Conservation (phyloP, 108 stramenopile genomes). For the Fragilaria radians region DNA sequence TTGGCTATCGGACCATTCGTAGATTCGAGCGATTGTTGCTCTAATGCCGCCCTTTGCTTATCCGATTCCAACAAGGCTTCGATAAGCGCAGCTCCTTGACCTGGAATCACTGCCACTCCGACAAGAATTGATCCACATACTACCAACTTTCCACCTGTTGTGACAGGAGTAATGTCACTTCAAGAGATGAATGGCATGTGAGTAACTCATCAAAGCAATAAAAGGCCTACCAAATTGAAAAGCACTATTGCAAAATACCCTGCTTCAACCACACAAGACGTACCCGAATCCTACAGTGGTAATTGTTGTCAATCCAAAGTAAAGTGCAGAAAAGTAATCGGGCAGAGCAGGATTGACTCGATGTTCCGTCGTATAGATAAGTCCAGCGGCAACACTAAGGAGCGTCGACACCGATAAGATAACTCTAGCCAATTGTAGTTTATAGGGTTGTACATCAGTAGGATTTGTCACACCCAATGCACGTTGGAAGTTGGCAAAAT, state of each 20-base stretch:
- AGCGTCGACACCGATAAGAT: slow-evolving; percentile 62
- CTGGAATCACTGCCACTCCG: slow-evolving; percentile 73
- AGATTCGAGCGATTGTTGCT: slow-evolving; percentile 27
- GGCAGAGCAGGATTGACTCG: slow-evolving; percentile 59
- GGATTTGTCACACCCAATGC: slow-evolving; percentile 29
- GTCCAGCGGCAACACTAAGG: slow-evolving; percentile 59
- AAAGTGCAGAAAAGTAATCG: slow-evolving; percentile 74
- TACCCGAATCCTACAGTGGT: slow-evolving; percentile 71
- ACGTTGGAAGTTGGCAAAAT: slow-evolving; percentile 52
- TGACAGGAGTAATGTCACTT: slow-evolving; percentile 77
- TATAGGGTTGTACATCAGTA: slow-evolving; percentile 40
- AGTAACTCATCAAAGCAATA: slow-evolving; percentile 22
- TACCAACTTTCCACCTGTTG: slow-evolving; percentile 52
- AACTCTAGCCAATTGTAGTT: slow-evolving; percentile 74
- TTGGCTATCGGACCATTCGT: slow-evolving; percentile 22
- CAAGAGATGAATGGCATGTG: too few species aligned
- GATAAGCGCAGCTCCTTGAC: slow-evolving; percentile 47
- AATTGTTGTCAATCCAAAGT: slow-evolving; percentile 75
- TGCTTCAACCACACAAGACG: slow-evolving; percentile 24
- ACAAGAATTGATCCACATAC: slow-evolving; percentile 61
- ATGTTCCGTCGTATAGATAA: slow-evolving; percentile 77
- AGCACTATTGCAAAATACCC: slow-evolving; percentile 35
- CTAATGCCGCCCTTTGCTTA: slow-evolving; percentile 2
- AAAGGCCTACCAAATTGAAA: slow-evolving; percentile 33
- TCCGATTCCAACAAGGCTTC: slow-evolving; percentile 29